These are phyloP conservation scores for Amylocystis lapponica DNA, from an alignment of 768 basidiomycete species.

Conservation along the genomic window DNA sequence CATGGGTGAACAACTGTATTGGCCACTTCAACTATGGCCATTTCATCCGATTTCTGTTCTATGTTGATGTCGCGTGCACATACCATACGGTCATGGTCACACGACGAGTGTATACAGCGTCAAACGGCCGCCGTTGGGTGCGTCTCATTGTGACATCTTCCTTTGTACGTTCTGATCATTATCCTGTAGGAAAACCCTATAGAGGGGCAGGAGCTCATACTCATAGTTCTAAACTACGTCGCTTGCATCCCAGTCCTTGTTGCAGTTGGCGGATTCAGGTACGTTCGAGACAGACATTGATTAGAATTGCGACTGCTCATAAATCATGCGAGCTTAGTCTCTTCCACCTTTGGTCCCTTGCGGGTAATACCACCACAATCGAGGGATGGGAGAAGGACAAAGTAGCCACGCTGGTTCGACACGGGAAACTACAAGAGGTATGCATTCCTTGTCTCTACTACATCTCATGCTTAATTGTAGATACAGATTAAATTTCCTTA, in stretches of 20 bases:
- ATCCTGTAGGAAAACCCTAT: constrained; percentile 63
- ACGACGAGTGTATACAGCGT: constrained; percentile 47
- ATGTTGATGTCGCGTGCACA: constrained; percentile 81
- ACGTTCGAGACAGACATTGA: constrained; percentile 3
- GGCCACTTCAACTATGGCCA: constrained; percentile 88
- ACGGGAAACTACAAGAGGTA: constrained; percentile 83
- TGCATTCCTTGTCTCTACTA: constrained; percentile 1
- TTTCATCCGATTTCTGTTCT: constrained; percentile 89
- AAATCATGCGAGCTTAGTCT: constrained; percentile 49
- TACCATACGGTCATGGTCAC: constrained; percentile 88
- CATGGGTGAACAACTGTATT: constrained; percentile 93
- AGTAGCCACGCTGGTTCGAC: constrained; percentile 74
- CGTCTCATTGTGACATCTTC: too few species aligned
- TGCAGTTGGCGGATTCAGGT: constrained; percentile 90
- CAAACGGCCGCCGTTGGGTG: constrained; percentile 48
- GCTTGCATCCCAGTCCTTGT: constrained; percentile 82
- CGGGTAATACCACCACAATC: constrained; percentile 88
- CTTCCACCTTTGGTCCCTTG: constrained; percentile 78
- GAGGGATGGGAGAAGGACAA: constrained; percentile 99
- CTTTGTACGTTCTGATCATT: too few species aligned
- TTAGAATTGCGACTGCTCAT: constrained; percentile 12
- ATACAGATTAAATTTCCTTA: constrained; percentile 87
- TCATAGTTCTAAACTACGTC: constrained; percentile 85
- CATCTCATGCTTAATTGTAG: too few species aligned
- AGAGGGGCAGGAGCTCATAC: constrained; percentile 61